These are phyloP conservation scores for Coemansia sp. DNA, from an alignment of 192 early-diverging fungal species.

Conservation along the genomic window DNA sequence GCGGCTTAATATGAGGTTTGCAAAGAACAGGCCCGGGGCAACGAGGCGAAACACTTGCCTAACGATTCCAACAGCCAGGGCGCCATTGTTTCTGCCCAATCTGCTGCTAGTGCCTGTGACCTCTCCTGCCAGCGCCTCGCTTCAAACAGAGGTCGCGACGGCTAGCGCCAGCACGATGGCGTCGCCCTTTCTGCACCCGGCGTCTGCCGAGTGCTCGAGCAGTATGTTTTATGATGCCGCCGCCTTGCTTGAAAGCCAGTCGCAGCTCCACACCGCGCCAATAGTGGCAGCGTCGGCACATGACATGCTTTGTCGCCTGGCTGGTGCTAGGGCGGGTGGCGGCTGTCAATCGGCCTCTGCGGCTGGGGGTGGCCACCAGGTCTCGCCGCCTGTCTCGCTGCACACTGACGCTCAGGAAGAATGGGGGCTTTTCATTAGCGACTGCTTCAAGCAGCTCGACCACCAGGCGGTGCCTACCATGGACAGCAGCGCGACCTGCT, in stretches of 20 bases:
- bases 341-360: background rate
- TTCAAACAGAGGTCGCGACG: constrained; percentile 27
- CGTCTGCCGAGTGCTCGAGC: constrained; percentile 7
- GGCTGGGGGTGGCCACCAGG: background rate
- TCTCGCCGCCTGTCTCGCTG: constrained; percentile 9
- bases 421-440: constrained; percentile 30
- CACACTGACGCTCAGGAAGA: constrained; percentile 25
- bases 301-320: constrained; percentile 47
- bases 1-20: constrained; percentile 2
- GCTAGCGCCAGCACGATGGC: constrained; percentile 23
- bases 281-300: constrained; percentile 24
- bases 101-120: constrained; percentile 27
- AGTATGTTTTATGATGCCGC: constrained; percentile 13
- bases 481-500: constrained; percentile 9
- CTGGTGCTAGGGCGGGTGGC: constrained; percentile 11
- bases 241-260: constrained; percentile 5
- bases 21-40: background rate
- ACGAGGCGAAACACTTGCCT: background rate
- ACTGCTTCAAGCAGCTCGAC: constrained; percentile 17
- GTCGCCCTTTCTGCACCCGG: constrained; percentile 18
- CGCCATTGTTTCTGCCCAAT: constrained; percentile 1
- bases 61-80: constrained; percentile 21
- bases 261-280: constrained; percentile 13
- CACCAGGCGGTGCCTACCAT: constrained; percentile 14
- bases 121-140: constrained; percentile 28